Percentiles rank a stretch among this genome's conserved stretches.
Evolutionary conservation across 306 rosid genomes (phyloP).

Genomic region (Elaeagnus macrophylla): DNA sequence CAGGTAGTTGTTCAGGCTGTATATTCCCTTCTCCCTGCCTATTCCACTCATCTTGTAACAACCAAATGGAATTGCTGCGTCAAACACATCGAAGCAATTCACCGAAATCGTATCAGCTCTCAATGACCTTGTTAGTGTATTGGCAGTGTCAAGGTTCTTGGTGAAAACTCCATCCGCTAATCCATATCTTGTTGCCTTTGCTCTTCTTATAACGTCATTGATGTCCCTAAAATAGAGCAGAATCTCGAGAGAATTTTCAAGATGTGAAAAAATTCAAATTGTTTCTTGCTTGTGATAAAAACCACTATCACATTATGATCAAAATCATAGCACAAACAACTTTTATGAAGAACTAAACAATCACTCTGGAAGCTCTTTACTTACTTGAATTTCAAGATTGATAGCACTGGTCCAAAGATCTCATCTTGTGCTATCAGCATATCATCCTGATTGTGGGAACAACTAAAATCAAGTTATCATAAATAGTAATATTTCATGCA

Average conservation of each 20-base stretch:
- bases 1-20: conserved; percentile 73
- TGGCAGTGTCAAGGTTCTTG: conserved; percentile 42
- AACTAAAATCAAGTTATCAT: not conserved
- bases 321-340: too few species aligned
- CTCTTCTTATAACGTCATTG: conserved; percentile 58
- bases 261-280: too few species aligned
- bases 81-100: conserved; percentile 85
- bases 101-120: conserved; percentile 78
- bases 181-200: conserved; percentile 58
- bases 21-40: conserved; percentile 82
- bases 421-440: conserved; percentile 91
- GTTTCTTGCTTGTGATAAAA: too few species aligned
- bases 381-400: conserved; percentile 85
- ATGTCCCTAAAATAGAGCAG: conserved; percentile 33
- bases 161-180: conserved; percentile 91
- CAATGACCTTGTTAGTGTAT: conserved; percentile 63
- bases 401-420: conserved; percentile 90
- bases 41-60: conserved; percentile 94
- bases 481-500: too few species aligned
- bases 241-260: too few species aligned
- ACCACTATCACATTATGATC: too few species aligned
- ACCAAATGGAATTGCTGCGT: conserved; percentile 92
- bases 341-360: too few species aligned
- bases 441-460: conserved; percentile 41
- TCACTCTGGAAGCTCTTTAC: conserved; percentile 3